Percentiles rank a stretch among this genome's conserved stretches.
These are phyloP conservation scores for Syncephalis fuscata DNA, from an alignment of 371 early-diverging fungal species.

Conservation along the genomic window DNA sequence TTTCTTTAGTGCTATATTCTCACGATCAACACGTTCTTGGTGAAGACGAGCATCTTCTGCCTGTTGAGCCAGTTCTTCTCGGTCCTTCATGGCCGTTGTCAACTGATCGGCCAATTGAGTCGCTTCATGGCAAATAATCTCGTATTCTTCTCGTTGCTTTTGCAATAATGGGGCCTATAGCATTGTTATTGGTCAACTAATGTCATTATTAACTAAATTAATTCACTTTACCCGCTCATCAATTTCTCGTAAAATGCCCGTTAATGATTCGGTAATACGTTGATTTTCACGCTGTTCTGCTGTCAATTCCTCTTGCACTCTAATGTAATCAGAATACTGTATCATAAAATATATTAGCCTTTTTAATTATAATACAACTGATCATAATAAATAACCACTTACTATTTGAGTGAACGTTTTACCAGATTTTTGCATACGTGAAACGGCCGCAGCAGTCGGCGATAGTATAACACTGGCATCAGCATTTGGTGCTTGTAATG, in stretches of 20 bases:
- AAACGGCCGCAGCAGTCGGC: slow-evolving; percentile 33
- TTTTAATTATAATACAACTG: not conserved
- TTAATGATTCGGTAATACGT: slow-evolving; percentile 30
- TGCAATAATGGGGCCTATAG: slow-evolving; percentile 15
- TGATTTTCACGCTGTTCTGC: slow-evolving; percentile 20
- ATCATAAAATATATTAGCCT: not conserved
- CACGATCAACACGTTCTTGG: slow-evolving; percentile 7
- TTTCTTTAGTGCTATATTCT: slow-evolving; percentile 10
- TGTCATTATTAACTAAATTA: no score
- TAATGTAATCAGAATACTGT: slow-evolving; percentile 35
- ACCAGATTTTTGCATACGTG: slow-evolving; percentile 24
- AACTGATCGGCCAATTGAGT: slow-evolving; percentile 17
- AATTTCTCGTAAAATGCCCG: slow-evolving; percentile 29
- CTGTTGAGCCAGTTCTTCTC: not conserved
- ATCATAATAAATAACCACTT: slow-evolving; percentile 3
- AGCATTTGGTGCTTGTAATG: slow-evolving; percentile 4
- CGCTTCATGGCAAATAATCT: slow-evolving; percentile 18
- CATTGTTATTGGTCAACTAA: no score
- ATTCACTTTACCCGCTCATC: slow-evolving; percentile 23
- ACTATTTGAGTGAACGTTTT: slow-evolving; percentile 43
- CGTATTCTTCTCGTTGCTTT: slow-evolving; percentile 18
- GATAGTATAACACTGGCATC: slow-evolving; percentile 14
- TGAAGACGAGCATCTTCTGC: slow-evolving; percentile 7
- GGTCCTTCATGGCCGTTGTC: slow-evolving; percentile 7
- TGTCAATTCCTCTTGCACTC: slow-evolving; percentile 28